Base-by-base conservation (phyloP, 352 stramenopile species). In the Sclerospora graminicola region DNA sequence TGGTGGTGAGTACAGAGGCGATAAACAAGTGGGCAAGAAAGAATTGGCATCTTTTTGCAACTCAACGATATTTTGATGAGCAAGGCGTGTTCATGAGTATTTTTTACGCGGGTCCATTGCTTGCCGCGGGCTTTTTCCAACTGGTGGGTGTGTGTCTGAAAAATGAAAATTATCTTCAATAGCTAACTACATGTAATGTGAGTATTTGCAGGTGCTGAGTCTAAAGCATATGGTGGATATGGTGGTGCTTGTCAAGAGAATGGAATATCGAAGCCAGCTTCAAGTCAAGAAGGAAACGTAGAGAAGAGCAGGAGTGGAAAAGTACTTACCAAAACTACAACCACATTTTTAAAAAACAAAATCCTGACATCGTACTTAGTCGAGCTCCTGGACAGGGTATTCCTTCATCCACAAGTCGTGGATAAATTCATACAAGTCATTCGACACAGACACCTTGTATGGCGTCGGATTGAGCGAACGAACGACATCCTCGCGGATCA, bases 391-490 rank as follows among this genome's bases (percentile, higher is more conserved):
- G 18, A 93, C 82, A 1, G 81, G 82, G 60, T 84, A 90, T 57
- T 95, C 83, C 51, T 85, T 82, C 70, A 89, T 89, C 95, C 95
- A 99, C 27, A 99, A 68, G 45, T 97, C 66, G 63, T 98, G 96
- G 41, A 98, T 90, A 45, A 97, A 98, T 31, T 94, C 76, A 60
- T 89, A 92, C 56, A 89, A 57, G 19, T 83, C 70, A 36, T 67
- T 73, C 41, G 74, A 87, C n/a, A 92, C 80, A 23, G 60, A 98
- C 36, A 97, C 84, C 63, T 97, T 96, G 74, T 96, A 97, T 16
- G 87, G 88, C 30, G 91, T 97, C 23, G 97, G 93, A 66, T 99
- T 98, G 9, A 98, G 57, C 57, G 88, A 87, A 23, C 95, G 82
- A 41, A 98, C 77, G 14, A 98, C 78, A 52, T 98, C 94, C 34